Conservation (phyloP, 148 eudicot species). For the Beta vulgaris region DNA sequence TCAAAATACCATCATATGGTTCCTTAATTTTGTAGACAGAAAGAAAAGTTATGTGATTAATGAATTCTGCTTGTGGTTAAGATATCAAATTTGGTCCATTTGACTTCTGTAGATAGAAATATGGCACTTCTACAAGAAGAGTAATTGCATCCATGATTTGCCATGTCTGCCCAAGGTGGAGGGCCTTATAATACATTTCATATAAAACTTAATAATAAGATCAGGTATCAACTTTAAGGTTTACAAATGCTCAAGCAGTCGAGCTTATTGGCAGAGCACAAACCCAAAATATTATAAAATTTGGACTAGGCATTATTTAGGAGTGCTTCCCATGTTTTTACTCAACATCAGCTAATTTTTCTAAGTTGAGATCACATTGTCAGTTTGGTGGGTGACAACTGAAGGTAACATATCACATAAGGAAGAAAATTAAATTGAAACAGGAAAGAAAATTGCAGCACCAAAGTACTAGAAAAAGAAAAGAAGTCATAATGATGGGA, state of each 20-base stretch:
- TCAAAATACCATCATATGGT: too few species aligned
- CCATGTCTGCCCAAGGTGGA: not conserved
- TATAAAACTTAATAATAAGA: not conserved
- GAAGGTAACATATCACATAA: not conserved
- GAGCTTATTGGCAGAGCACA: constrained; percentile 15
- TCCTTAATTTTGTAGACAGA: too few species aligned
- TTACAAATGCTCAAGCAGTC: too few species aligned
- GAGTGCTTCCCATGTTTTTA: constrained; percentile 25
- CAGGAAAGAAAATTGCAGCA: not conserved
- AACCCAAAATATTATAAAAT: not conserved
- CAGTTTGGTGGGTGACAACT: constrained; percentile 16
- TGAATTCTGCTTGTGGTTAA: too few species aligned
- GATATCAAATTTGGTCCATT: not conserved
- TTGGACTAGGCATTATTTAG: not conserved
- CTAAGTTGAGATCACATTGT: constrained; percentile 25
- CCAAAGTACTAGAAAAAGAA: too few species aligned
- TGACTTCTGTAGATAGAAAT: not conserved
- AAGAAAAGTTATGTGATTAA: too few species aligned
- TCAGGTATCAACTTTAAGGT: too few species aligned
- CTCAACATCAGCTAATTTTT: not conserved
- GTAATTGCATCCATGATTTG: constrained; percentile 8
- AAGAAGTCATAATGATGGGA: too few species aligned
- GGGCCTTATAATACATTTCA: not conserved
- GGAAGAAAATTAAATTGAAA: not conserved
- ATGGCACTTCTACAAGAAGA: not conserved